Base-by-base conservation (phyloP, 495 filamentous ascomycete genomes). In the Sporormia fimetaria region DNA sequence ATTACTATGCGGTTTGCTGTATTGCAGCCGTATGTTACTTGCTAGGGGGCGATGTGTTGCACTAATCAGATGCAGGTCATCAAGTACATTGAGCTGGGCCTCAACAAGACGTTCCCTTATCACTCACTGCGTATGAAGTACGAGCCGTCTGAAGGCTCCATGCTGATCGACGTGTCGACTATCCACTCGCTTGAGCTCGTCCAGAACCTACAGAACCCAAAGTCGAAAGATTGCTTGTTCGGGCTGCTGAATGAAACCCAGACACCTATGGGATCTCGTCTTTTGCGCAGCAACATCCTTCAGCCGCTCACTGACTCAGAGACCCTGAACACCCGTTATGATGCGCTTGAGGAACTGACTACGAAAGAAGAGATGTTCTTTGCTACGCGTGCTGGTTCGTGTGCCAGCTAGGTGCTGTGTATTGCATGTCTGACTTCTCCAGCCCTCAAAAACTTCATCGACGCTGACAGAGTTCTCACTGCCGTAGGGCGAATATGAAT, bases 131-230 rank as follows among this genome's bases (percentile, higher is more conserved):
- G 85, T 1, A 80, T 95, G 54, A 80, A 76, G 47, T 94, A 88
- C 49, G 76, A 83, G 54, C 78, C 83, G n/a, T 86, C 86, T 1
- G 81, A 93, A 55, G 83, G 86, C 14, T 80, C 84, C 0, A 94
- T 98, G 90, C 81, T 87, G 63, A 87, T 95, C 47, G 90, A 95
- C 57, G 68, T 86, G 1, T 76, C 81, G 8, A 90, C 92, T 1
- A 81, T 93, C 23, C 69, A 75, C 10, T 82, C 81, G 7, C 67
- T 98, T 10, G 90, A 96, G 59, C 67, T 98, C 16, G 80, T 96
- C 6, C 85, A 94, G 57, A 96, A 94, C 49, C 57, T 87, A 2
- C 80, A 81, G 31, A 75, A 76, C 57, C 56, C 69, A 10, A 83
- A 77, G 48, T 92, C 77, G 0, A 83, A 74, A 37, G 74, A 78